A percentile compares a stretch with the other conserved stretches of the same genome.
These are phyloP conservation scores for Penicillium concentricum DNA, from an alignment of 2,329 filamentous ascomycete genomes.

Conservation along the genomic window DNA sequence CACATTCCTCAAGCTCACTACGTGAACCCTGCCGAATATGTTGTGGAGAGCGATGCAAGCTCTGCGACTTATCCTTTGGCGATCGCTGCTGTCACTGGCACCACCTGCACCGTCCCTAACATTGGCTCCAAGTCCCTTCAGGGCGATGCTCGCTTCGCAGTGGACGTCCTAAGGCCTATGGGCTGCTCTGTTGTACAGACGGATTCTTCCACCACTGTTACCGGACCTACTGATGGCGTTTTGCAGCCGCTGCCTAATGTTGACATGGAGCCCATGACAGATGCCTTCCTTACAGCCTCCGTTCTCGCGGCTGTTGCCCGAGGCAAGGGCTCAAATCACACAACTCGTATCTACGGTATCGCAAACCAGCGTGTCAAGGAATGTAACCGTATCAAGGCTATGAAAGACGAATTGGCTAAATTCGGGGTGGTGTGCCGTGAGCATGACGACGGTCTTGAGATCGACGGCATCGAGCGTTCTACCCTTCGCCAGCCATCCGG, in stretches of 20 bases:
- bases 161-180: slow-evolving; percentile 89
- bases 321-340: slow-evolving; percentile 60
- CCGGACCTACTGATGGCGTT: slow-evolving; percentile 72
- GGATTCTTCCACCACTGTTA: slow-evolving; percentile 83
- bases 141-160: slow-evolving; percentile 89
- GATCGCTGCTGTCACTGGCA: slow-evolving; percentile 91
- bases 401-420: slow-evolving; percentile 91
- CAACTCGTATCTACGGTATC: slow-evolving; percentile 86
- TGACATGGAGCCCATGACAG: slow-evolving; percentile 99
- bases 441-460: slow-evolving; percentile 85
- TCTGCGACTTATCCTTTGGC: slow-evolving; percentile 95
- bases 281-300: slow-evolving; percentile 93
- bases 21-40: slow-evolving; percentile 78
- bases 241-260: slow-evolving; percentile 76
- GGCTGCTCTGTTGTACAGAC: slow-evolving; percentile 87
- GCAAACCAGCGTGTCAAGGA: slow-evolving; percentile 98
- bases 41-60: slow-evolving; percentile 94
- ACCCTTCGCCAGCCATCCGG: slow-evolving; percentile 56
- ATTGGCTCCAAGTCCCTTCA: slow-evolving; percentile 91
- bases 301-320: slow-evolving; percentile 86
- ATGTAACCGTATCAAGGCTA: slow-evolving; percentile 92
- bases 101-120: slow-evolving; percentile 92
- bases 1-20: slow-evolving; percentile 86
- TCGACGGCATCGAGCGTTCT: slow-evolving; percentile 57
- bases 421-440: slow-evolving; percentile 86